Base-by-base conservation (phyloP, 805 yeast species). In the Ogataea neopini region DNA sequence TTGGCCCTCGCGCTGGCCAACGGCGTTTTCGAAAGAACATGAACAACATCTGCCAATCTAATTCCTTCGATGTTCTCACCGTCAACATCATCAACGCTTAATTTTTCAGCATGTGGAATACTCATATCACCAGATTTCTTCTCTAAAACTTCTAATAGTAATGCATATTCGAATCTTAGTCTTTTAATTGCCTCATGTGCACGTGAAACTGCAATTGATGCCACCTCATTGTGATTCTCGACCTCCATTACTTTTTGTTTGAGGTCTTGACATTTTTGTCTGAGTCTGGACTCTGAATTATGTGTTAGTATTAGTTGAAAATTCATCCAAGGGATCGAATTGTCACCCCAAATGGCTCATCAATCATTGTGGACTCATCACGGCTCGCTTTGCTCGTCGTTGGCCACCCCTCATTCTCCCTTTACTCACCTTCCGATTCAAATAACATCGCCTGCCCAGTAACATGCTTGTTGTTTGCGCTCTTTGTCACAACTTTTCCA, bases 81-180 rank as follows among this genome's bases (percentile, higher is more conserved):
- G 40, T 64, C 61, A 6, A 64, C 40, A 44, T 62, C 64, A 3
- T 53, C 57, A 1, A 62, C 51, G 4, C 48, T 44, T n/a, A 64
- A 38, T 11, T 48, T 51, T 17, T 55, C 59, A 6, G 59, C 39
- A 30, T 58, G 52, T 2, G 68, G 63, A 30, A 63, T 57, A 20
- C 56, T 54, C 26, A 58, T 44, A 19, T 52, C 55, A 3, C 52
- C 40, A 11, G 80, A 74, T 46, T 81, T 72, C 7, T 73, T 73
- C 57, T 91, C 97, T 35, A 94, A 74, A 50, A 87, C 75, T 62
- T 92, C 97, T 37, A 91, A 69, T 25, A 94, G 69, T 10, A 92
- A 71, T 1, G 91, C 79, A 60, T 94, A 86, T 62, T 94, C 98
- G 38, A 90, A 75, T 48, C 96, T 79, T 39, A 88, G 72, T 53